phyloP scores from a whole-genome alignment of 257 asterid genomes.

The Primulina huaijiensis region DNA sequence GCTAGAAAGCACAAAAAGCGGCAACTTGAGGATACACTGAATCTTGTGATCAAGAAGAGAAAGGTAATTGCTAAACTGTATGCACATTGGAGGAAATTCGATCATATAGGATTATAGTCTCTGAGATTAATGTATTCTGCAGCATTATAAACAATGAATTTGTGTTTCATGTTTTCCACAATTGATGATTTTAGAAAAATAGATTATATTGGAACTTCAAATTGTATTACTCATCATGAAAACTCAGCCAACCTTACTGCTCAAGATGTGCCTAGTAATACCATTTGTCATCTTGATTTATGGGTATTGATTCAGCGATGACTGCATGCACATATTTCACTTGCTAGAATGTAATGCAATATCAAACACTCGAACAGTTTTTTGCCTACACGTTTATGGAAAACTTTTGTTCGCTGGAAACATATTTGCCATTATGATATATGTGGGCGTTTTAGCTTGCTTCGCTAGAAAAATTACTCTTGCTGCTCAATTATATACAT shows the following conservation, averaged over 20 bases:
- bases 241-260: background rate
- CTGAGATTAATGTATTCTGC: background rate
- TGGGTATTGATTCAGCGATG: background rate
- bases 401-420: background rate
- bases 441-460: background rate
- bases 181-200: background rate
- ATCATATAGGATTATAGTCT: background rate
- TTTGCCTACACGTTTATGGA: background rate
- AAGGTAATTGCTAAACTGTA: constrained; percentile 47
- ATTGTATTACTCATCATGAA: background rate
- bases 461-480: background rate
- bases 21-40: constrained; percentile 94
- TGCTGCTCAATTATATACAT: background rate
- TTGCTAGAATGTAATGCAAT: background rate
- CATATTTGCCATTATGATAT: background rate
- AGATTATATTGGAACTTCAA: background rate
- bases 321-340: background rate
- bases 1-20: constrained; percentile 98
- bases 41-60: constrained; percentile 86
- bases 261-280: too few relatives aligned
- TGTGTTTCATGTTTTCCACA: background rate
- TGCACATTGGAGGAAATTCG: background rate
- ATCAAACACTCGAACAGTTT: background rate
- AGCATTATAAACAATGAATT: background rate
- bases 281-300: background rate